These are phyloP conservation scores for Colletotrichum eremochloae DNA, from an alignment of 2,329 filamentous ascomycete genomes.

Conservation along the genomic window DNA sequence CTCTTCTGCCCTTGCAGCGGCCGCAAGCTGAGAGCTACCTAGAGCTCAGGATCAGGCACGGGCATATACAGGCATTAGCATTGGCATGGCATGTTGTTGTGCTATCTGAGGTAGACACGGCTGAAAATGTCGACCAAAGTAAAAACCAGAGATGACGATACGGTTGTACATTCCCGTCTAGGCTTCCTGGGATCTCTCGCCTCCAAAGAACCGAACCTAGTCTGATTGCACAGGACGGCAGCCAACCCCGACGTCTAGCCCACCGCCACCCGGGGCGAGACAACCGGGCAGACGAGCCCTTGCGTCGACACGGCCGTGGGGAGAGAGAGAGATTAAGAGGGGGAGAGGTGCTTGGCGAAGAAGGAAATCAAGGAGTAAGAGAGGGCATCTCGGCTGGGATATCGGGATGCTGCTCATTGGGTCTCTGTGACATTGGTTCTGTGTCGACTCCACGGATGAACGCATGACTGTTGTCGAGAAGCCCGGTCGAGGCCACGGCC, in stretches of 20 bases:
- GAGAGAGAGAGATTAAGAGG: not conserved
- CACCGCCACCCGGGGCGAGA: constrained; percentile 2
- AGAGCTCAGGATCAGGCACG: constrained; percentile 1
- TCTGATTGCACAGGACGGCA: constrained; percentile 5
- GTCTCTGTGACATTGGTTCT: constrained; percentile 59
- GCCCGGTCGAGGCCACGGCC: constrained; percentile 33
- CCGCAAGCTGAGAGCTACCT: constrained; percentile 11
- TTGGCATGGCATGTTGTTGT: not conserved
- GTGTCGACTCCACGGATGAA: constrained; percentile 62
- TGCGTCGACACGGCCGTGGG: constrained; percentile 23
- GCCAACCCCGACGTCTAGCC: not conserved
- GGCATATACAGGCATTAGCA: not conserved
- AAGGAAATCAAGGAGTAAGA: constrained; percentile 48
- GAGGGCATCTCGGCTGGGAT: constrained; percentile 56
- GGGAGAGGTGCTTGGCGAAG: constrained; percentile 43
- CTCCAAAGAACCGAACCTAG: not conserved
- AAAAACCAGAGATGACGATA: constrained; percentile 6
- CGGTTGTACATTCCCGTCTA: constrained; percentile 23
- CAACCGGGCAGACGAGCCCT: constrained; percentile 12
- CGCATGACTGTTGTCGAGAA: constrained; percentile 64
- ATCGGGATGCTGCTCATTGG: constrained; percentile 57
- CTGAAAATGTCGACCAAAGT: constrained; percentile 15
- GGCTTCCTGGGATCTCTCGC: not conserved
- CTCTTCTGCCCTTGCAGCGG: constrained; percentile 28
- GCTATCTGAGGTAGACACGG: not conserved